Conservation (phyloP, 257 asterid genomes). For the Solanum sejunctum region DNA sequence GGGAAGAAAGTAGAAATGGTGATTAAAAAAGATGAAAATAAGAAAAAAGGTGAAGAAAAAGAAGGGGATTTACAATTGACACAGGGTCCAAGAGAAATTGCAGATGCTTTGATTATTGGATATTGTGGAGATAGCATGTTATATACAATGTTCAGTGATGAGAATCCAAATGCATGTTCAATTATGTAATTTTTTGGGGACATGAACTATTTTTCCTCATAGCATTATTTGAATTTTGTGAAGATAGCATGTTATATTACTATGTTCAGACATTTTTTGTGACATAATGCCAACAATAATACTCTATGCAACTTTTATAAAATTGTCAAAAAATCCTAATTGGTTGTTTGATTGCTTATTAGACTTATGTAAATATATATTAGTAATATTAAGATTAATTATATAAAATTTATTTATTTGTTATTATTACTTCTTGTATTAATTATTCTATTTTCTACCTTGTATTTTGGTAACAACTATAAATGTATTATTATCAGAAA, state of each 20-base stretch:
- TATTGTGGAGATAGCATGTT: slow-evolving; percentile 24
- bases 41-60: neutral
- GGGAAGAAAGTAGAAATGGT: slow-evolving; percentile 56
- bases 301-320: neutral
- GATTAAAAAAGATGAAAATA: slow-evolving; percentile 5
- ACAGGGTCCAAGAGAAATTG: neutral
- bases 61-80: neutral
- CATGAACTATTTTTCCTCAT: neutral
- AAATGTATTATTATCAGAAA: no score
- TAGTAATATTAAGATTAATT: neutral
- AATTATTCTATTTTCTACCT: neutral
- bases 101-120: slow-evolving; percentile 17
- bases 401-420: fast-evolving
- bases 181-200: slow-evolving; percentile 27
- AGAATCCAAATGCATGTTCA: slow-evolving; percentile 67
- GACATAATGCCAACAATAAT: neutral
- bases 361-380: neutral
- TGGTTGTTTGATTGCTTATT: fast-evolving
- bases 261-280: neutral
- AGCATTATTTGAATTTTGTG: neutral
- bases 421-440: neutral
- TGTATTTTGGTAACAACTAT: no score
- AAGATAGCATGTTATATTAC: neutral
- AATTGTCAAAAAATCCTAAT: neutral
- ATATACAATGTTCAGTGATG: slow-evolving; percentile 58